Evolutionary conservation across 768 basidiomycete genomes (phyloP).

Genomic region (Leccinellum albellum): DNA sequence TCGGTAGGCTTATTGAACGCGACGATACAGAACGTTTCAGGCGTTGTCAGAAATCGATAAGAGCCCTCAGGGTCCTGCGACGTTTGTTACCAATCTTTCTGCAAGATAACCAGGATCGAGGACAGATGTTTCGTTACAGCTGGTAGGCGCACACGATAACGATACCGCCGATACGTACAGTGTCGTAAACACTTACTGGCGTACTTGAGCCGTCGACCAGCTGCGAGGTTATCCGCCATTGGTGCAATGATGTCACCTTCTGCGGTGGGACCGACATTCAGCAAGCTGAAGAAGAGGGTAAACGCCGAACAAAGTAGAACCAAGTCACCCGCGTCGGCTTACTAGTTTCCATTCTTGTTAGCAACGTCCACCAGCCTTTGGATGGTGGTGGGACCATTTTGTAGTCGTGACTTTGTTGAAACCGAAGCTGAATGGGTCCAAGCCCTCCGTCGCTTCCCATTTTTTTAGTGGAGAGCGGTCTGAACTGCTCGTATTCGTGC

Average conservation of each 20-base stretch:
- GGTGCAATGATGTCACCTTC: conserved; percentile 51
- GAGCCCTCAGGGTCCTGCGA: conserved; percentile 35
- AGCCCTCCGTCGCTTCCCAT: conserved; percentile 60
- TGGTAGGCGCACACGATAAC: neutral
- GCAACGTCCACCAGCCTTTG: conserved; percentile 54
- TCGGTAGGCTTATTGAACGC: conserved; percentile 36
- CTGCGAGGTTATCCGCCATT: conserved; percentile 45
- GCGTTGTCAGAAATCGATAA: conserved; percentile 48
- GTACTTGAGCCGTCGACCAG: conserved; percentile 46
- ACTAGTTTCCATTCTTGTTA: conserved; percentile 64
- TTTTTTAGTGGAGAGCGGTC: conserved; percentile 41
- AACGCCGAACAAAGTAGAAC: neutral
- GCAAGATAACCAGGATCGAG: neutral
- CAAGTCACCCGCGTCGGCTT: conserved; percentile 11
- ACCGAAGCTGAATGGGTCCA: conserved; percentile 54
- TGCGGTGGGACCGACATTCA: conserved; percentile 53
- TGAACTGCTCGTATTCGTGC: conserved; percentile 50
- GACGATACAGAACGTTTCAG: conserved; percentile 49
- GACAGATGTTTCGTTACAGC: neutral
- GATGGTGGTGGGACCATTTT: conserved; percentile 48
- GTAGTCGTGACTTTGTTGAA: conserved; percentile 46
- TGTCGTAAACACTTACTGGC: conserved; percentile 50
- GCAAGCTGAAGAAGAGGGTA: conserved; percentile 31
- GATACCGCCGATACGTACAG: conserved; percentile 32
- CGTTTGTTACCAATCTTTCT: conserved; percentile 49